Conservation (phyloP, 257 asterid genomes). For the Solanum bukasovii region DNA sequence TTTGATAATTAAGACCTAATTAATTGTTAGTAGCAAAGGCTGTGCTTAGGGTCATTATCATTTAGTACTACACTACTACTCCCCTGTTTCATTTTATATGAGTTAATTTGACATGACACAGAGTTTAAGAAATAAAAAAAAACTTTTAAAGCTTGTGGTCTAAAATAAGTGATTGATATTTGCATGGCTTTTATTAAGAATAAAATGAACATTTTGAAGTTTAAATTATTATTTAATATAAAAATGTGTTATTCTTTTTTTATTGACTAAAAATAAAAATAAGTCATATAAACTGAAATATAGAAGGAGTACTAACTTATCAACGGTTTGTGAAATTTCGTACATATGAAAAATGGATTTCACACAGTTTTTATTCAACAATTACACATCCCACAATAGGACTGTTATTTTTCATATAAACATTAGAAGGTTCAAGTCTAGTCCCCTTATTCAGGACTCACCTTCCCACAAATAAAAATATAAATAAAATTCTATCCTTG, state of each 20-base stretch:
- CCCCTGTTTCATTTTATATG: too few relatives aligned
- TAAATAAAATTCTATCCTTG: not conserved
- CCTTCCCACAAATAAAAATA: not conserved
- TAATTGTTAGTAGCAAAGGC: not conserved
- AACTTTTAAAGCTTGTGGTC: too few relatives aligned
- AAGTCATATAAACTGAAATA: too few relatives aligned
- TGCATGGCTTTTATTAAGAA: too few relatives aligned
- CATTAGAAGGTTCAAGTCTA: not conserved
- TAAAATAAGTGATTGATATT: too few relatives aligned
- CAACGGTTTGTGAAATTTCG: not conserved
- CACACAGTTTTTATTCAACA: not conserved
- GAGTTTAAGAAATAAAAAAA: too few relatives aligned
- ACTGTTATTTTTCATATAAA: not conserved
- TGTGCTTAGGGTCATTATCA: not conserved
- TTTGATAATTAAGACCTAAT: not conserved
- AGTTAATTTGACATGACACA: too few relatives aligned
- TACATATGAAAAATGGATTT: not conserved
- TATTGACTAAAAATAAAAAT: too few relatives aligned
- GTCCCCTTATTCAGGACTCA: not conserved
- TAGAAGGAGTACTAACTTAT: not conserved
- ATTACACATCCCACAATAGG: not conserved
- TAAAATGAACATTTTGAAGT: too few relatives aligned
- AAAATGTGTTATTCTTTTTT: too few relatives aligned
- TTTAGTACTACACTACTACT: not conserved
- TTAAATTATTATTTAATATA: too few relatives aligned